Base-by-base conservation (phyloP, 345 rosid genomes). In the Aquilaria sinensis region DNA sequence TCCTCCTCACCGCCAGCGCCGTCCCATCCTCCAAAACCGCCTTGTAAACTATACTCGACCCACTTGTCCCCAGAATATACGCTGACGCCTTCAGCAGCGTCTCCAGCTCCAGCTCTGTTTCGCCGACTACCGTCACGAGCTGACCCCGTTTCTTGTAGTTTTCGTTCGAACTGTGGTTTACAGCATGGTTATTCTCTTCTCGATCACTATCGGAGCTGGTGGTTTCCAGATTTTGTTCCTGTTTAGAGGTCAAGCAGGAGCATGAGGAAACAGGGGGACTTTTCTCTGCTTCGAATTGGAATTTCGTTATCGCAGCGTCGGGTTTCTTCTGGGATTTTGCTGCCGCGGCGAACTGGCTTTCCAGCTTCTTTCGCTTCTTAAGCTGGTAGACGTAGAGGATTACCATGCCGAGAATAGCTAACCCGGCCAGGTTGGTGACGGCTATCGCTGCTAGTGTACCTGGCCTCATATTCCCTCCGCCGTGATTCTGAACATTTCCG, bases 81-180 rank as follows among this genome's bases (percentile, higher is more conserved):
- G 99, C 99, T 3, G 99, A 86, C 2, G 99, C 87, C 73, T 86
- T 83, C 41, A 94, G 65, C 59, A 94, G 60, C 2, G 85, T 86
- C 51, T 93, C 98, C 51, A 82, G 55, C 68, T 93, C 96, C 32
- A 93, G 68, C 69, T 73, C 74, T 10, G 85, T 88, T 64, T 83
- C 92, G 11, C 94, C 90, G 57, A 86, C 90, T 2, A 93, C 82
- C 13, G 81, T 79, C 56, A 85, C 79, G 0, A 93, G 75, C 37
- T 66, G 64, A 23, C 96, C 87, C 14, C 74, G 77, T n/a, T 61
- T 70, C 43, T 76, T 37, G 48, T 64, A 50, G 65, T 68, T 62
- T 56, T 67, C 29, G 56, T 50, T 31, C n/a, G 68, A 51, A 23
- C 9, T 68, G 34, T 60, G 56, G 54, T 58, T 58, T 33, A 61